Base-by-base conservation (phyloP, 345 rosid genomes). In the Xanthoceras sorbifolium region DNA sequence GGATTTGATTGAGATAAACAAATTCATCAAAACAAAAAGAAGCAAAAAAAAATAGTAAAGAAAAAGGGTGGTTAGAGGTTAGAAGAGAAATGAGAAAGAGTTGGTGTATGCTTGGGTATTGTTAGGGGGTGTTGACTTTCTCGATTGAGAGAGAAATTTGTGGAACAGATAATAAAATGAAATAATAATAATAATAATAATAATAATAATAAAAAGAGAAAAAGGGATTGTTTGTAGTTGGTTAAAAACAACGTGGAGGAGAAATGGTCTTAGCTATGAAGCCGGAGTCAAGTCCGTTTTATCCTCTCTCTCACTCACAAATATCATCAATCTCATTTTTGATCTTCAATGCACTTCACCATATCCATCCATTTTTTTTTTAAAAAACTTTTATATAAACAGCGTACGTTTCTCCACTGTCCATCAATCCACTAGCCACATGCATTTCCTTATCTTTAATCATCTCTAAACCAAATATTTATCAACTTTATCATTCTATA, bases 221-320 rank as follows among this genome's bases (percentile, higher is more conserved):
- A n/a, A 38, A 18, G 15, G 48, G 17, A 32, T 22, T 57, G 62
- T 7, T 57, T n/a, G 62, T 57, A 46, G 15, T 54, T 54, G 25
- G 60, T 54, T 54, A 20, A 54, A n/a, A 18, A 6, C 9, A 60
- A 25, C 34, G 50, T 52, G 72, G 50, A 68, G 22, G 44, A 64
- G 50, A 64, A 74, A 75, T 25, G 77, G 77, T 65, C 71, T 3
- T 7, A 32, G 71, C 77, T 64, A 75, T 25, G 31, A 75, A 64
- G 7, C 15, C 36, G 77, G 70, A 46, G 11, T 70, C 3, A 11
- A 42, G 55, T 59, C 57, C 77, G 71, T 50, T 74, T 63, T 31
- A 48, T 50, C 8, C 70, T 74, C 77, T 34, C 25, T 60, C n/a
- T n/a, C n/a, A n/a, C n/a, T n/a, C n/a, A n/a, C 20, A 22, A 22